A percentile compares a stretch with the other conserved stretches of the same genome.
Evolutionary conservation across 139 green algal genomes (phyloP).

Genomic region (Edaphochlamys debaryana): DNA sequence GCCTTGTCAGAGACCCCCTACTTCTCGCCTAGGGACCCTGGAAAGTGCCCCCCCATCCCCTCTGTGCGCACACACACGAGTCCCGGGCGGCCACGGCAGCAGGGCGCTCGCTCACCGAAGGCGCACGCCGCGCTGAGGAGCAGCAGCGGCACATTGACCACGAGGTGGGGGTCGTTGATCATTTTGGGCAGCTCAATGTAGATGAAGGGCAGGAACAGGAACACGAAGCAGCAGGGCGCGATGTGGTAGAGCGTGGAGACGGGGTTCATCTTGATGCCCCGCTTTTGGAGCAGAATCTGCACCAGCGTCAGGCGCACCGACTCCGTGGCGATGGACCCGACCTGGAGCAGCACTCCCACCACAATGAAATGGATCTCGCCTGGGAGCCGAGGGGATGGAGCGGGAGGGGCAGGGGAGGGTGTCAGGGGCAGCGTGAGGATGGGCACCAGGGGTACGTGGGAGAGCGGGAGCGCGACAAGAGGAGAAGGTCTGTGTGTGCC

Average conservation of each 20-base stretch:
- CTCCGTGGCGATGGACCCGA: slow-evolving; percentile 58
- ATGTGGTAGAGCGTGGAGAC: slow-evolving; percentile 89
- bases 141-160: slow-evolving; percentile 54
- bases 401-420: not conserved
- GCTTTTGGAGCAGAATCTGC: slow-evolving; percentile 84
- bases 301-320: slow-evolving; percentile 69
- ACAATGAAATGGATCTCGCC: slow-evolving; percentile 71
- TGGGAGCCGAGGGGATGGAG: slow-evolving; percentile 46
- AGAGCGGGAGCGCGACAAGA: too few species aligned
- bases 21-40: too few species aligned
- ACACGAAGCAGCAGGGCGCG: slow-evolving; percentile 76
- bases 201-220: slow-evolving; percentile 70
- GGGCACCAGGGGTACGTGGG: too few species aligned
- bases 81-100: too few species aligned
- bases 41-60: too few species aligned
- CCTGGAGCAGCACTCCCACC: slow-evolving; percentile 70
- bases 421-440: not conserved
- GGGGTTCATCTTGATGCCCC: slow-evolving; percentile 85
- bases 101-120: slow-evolving; percentile 63
- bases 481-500: too few species aligned
- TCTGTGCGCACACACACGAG: too few species aligned
- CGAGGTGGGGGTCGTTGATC: slow-evolving; percentile 66
- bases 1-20: too few species aligned
- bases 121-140: slow-evolving; percentile 51
- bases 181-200: slow-evolving; percentile 69